Conservation (phyloP, 257 asterid species). For the Plantago ovata region DNA sequence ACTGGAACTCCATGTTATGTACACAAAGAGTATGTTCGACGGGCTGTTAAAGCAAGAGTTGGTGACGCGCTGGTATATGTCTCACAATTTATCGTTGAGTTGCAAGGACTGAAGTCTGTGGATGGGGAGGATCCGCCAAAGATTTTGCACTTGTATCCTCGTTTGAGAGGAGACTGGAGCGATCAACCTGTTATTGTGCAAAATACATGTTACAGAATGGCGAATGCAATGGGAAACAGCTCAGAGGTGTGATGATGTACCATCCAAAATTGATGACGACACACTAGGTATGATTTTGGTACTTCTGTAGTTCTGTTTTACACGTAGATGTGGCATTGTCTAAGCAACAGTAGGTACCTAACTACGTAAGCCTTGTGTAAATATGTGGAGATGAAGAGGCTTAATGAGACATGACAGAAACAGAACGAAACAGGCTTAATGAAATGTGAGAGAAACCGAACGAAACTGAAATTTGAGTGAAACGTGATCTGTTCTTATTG, state of each 20-base stretch:
- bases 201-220: conserved; percentile 90
- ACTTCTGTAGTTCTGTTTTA: too few species aligned
- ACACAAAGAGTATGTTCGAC: conserved; percentile 88
- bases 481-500: too few species aligned
- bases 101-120: conserved; percentile 93
- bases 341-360: too few species aligned
- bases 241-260: conserved; percentile 91
- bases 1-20: conserved; percentile 85
- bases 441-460: too few species aligned
- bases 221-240: conserved; percentile 98
- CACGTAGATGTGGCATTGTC: too few species aligned
- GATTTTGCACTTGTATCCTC: conserved; percentile 93
- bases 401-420: neutral
- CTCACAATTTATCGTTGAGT: conserved; percentile 86
- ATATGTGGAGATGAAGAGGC: conserved; percentile 8
- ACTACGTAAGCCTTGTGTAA: conserved; percentile 7
- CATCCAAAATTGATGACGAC: conserved; percentile 72
- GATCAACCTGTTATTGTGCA: conserved; percentile 89
- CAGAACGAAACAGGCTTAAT: too few species aligned
- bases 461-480: too few species aligned
- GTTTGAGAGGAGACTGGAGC: conserved; percentile 97
- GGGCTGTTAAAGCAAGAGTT: conserved; percentile 47
- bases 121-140: conserved; percentile 98
- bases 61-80: conserved; percentile 62
- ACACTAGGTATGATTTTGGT: conserved; percentile 64